Evolutionary conservation across 169 alveolate species (phyloP), one percentile per base, ranked within the genome.

Genomic region (Cryptosporidium tyzzeri): DNA sequence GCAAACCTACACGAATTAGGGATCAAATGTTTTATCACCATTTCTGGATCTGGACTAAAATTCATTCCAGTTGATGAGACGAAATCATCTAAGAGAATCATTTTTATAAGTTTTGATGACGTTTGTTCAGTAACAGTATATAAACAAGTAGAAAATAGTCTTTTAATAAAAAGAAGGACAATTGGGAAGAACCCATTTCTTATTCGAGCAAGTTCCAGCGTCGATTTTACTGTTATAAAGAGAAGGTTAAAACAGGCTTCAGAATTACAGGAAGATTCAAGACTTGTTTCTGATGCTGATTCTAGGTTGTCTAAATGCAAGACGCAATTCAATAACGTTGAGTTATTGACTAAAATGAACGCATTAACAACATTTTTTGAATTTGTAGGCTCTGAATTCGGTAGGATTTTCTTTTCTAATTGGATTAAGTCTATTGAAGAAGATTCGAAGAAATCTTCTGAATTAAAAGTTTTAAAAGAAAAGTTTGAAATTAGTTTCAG

Each of bases 231-330:
- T n/a, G 3, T 31, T 12, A 31, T 80, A 9, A 26, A 44, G 59
- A 39, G 18, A 37, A 80, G 48, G 7, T n/a, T 80, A 7, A 65
- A 59, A 29, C 51, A 44, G 21, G 23, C 65, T 45, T 62, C 74
- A 26, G 75, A 80, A 65, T 62, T 80, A 61, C 26, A 37, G 23
- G n/a, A 26, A 37, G 89, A 80, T 26, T 44, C 73, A 9, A 50
- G n/a, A 3, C 37, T 80, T 12, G 62, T 80, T n/a, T 59, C 73
- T 0, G 89, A 80, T 21, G 89, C 89, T 29, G 89, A 80, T 80
- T 48, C 35, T 10, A 61, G 51, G 59, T 14, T 80, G 41, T 12
- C 68, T 58, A 4, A 21, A 3, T 12, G 35, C 9, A 48, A 70
- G 7, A 14, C 39, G 16, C 8, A 29, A 8, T 1, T 29, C 41